Conservation (phyloP, 2,329 filamentous ascomycete species). For the Phyllosticta citrichinensis region DNA sequence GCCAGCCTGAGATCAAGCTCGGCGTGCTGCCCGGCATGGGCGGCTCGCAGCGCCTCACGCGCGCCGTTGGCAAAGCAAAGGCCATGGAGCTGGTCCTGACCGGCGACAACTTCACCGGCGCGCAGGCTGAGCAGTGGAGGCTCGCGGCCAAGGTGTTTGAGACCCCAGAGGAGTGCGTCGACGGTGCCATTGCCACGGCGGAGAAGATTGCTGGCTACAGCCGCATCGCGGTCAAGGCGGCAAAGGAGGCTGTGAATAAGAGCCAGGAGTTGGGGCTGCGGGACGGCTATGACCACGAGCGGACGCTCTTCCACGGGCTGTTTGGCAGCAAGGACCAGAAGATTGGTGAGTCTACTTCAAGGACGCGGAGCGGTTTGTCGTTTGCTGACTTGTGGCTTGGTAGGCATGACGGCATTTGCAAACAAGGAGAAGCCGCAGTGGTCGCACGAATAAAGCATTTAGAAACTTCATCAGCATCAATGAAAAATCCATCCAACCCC, state of each 20-base stretch:
- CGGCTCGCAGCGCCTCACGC: slow-evolving; percentile 78
- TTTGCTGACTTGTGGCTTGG: neutral
- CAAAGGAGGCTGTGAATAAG: slow-evolving; percentile 99
- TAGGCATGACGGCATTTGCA: slow-evolving; percentile 79
- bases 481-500: too few species aligned
- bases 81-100: slow-evolving; percentile 40
- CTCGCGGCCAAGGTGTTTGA: slow-evolving; percentile 75
- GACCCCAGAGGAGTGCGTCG: slow-evolving; percentile 70
- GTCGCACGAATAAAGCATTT: slow-evolving; percentile 57
- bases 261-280: slow-evolving; percentile 81
- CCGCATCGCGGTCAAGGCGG: slow-evolving; percentile 75
- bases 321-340: slow-evolving; percentile 97
- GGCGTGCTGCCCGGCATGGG: slow-evolving; percentile 88
- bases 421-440: slow-evolving; percentile 92
- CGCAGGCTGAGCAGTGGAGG: slow-evolving; percentile 82
- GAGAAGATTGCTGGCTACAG: slow-evolving; percentile 84
- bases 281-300: slow-evolving; percentile 91
- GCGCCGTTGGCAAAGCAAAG: slow-evolving; percentile 42
- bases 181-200: slow-evolving; percentile 71
- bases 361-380: neutral
- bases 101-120: slow-evolving; percentile 62
- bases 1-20: slow-evolving; percentile 94
- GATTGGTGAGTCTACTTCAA: slow-evolving; percentile 50
- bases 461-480: neutral
- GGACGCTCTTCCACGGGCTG: slow-evolving; percentile 81